phyloP scores from a whole-genome alignment of 1,139 yeast genomes.

The Citeromyces hawaiiensis region DNA sequence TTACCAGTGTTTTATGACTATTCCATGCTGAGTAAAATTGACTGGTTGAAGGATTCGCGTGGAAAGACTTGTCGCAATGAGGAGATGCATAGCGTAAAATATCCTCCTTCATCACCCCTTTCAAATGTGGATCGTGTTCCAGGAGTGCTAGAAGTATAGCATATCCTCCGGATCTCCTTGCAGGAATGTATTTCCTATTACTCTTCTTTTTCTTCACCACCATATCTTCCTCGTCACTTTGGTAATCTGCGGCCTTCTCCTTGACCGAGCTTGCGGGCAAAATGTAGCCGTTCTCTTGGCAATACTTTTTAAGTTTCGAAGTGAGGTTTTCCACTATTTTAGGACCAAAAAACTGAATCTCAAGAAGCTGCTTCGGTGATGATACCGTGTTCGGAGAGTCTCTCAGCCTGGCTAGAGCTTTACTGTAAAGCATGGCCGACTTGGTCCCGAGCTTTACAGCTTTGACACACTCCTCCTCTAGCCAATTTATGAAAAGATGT shows the following conservation, averaged over 20 bases:
- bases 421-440: constrained; percentile 28
- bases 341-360: constrained; percentile 49
- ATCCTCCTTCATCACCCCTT: constrained; percentile 50
- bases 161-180: constrained; percentile 73
- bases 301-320: constrained; percentile 27
- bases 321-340: constrained; percentile 37
- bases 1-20: constrained; percentile 48
- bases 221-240: constrained; percentile 6
- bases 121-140: constrained; percentile 30
- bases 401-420: constrained; percentile 33
- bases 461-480: constrained; percentile 31
- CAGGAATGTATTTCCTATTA: constrained; percentile 53
- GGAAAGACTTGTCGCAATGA: constrained; percentile 55
- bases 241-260: constrained; percentile 8
- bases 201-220: constrained; percentile 7
- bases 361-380: constrained; percentile 36
- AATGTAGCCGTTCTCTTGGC: constrained; percentile 25
- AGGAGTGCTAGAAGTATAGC: constrained; percentile 63
- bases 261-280: constrained; percentile 19
- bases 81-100: constrained; percentile 43
- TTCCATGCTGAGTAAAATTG: constrained; percentile 75
- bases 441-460: constrained; percentile 28
- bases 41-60: constrained; percentile 43
- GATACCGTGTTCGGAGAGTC: constrained; percentile 25
- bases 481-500: constrained; percentile 34